A percentile compares a stretch with the other conserved stretches of the same genome.
Evolutionary conservation across 2,329 filamentous ascomycete genomes (phyloP).

Genomic region (Diaporthe velutina): DNA sequence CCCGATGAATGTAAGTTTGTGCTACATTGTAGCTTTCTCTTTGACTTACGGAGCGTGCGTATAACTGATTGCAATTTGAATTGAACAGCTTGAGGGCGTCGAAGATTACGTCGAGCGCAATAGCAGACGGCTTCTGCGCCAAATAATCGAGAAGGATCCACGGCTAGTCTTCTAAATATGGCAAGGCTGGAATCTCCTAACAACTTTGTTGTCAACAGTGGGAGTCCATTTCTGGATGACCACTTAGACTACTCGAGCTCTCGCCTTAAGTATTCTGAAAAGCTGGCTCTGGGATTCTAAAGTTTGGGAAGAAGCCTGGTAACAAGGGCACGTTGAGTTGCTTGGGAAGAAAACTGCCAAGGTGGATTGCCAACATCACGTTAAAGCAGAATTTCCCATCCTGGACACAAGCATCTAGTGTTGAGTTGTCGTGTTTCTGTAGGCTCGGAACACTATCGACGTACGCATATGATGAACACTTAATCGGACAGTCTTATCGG

Average conservation of each 20-base stretch:
- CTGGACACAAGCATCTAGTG: too few species aligned
- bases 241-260: too few species aligned
- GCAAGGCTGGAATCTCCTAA: too few species aligned
- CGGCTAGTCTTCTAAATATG: rapidly evolving
- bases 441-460: background rate
- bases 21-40: background rate
- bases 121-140: background rate
- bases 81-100: background rate
- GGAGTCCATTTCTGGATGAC: too few species aligned
- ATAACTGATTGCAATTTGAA: background rate
- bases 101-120: background rate
- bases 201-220: too few species aligned
- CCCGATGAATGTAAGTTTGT: background rate
- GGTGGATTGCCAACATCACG: too few species aligned
- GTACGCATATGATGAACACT: background rate
- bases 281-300: too few species aligned
- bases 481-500: background rate
- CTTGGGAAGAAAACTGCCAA: too few species aligned
- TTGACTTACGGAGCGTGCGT: background rate
- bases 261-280: too few species aligned
- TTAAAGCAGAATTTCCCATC: too few species aligned
- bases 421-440: background rate
- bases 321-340: too few species aligned
- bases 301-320: too few species aligned
- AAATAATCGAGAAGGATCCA: background rate